Evolutionary conservation across 116 monocot species (phyloP).

Genomic region (Posidonia oceanica): DNA sequence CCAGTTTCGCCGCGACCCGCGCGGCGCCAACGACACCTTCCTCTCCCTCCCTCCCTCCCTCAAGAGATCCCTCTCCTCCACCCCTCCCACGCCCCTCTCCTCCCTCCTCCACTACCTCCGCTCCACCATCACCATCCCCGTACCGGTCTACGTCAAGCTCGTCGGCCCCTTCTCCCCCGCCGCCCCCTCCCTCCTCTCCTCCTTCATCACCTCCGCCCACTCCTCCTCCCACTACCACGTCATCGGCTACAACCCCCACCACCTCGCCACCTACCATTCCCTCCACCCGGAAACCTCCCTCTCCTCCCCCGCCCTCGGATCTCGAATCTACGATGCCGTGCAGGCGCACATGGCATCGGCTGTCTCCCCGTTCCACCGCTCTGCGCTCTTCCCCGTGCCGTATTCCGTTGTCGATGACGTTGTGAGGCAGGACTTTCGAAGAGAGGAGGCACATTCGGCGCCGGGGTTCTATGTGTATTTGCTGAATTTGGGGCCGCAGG

Average conservation of each 20-base stretch:
- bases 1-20: constrained; percentile 36
- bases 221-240: constrained; percentile 35
- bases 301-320: constrained; percentile 18
- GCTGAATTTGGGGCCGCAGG: constrained; percentile 35
- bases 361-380: constrained; percentile 37
- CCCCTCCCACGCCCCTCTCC: constrained; percentile 11
- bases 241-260: constrained; percentile 18
- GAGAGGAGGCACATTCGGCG: constrained; percentile 19
- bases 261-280: constrained; percentile 11
- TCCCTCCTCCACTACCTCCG: constrained; percentile 24
- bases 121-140: constrained; percentile 34
- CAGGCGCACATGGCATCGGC: constrained; percentile 36
- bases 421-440: constrained; percentile 31
- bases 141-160: constrained; percentile 68
- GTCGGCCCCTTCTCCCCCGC: constrained; percentile 54
- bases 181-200: constrained; percentile 27
- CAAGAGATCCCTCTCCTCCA: constrained; percentile 20
- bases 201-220: constrained; percentile 38
- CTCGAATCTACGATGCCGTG: constrained; percentile 36
- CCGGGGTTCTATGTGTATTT: constrained; percentile 54
- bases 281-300: constrained; percentile 39
- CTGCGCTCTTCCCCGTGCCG: constrained; percentile 53
- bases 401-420: constrained; percentile 47
- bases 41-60: constrained; percentile 32
- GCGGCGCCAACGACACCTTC: constrained; percentile 56